These are phyloP conservation scores for Parsonsia alboflavescens DNA, from an alignment of 257 asterid genomes.

Conservation along the genomic window DNA sequence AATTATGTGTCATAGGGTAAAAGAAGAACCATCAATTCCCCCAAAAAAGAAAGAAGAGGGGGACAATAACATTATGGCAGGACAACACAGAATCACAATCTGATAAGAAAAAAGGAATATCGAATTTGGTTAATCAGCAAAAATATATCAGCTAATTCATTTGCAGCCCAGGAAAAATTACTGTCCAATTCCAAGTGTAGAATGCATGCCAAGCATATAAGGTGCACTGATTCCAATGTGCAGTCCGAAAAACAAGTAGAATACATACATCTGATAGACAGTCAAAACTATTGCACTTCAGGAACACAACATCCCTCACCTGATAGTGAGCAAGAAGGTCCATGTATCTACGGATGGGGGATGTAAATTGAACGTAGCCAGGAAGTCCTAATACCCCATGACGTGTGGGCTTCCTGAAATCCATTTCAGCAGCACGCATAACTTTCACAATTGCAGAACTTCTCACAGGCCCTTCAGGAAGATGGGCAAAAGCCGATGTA, in stretches of 20 bases:
- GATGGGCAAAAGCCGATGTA: slow-evolving; percentile 72
- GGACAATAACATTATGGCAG: neutral
- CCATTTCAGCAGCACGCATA: slow-evolving; percentile 96
- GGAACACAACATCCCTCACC: slow-evolving; percentile 32
- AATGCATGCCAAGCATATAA: neutral
- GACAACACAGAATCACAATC: neutral
- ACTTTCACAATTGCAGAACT: slow-evolving; percentile 71
- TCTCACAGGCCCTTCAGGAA: slow-evolving; percentile 96
- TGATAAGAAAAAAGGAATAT: neutral
- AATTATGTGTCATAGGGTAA: neutral
- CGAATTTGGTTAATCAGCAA: neutral
- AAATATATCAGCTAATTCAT: neutral
- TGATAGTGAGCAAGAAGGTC: slow-evolving; percentile 95
- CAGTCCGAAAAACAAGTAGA: neutral
- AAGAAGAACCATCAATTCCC: neutral
- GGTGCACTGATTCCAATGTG: neutral
- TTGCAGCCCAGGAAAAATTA: neutral
- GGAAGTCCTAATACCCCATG: slow-evolving; percentile 95
- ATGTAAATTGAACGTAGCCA: slow-evolving; percentile 96
- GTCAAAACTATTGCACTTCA: neutral
- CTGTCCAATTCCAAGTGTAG: neutral
- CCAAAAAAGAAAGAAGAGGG: neutral
- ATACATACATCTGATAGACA: neutral
- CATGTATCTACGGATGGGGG: slow-evolving; percentile 95
- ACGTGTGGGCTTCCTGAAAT: slow-evolving; percentile 87